Evolutionary conservation across 768 basidiomycete species (phyloP).

Genomic region (Crucibulum laeve): DNA sequence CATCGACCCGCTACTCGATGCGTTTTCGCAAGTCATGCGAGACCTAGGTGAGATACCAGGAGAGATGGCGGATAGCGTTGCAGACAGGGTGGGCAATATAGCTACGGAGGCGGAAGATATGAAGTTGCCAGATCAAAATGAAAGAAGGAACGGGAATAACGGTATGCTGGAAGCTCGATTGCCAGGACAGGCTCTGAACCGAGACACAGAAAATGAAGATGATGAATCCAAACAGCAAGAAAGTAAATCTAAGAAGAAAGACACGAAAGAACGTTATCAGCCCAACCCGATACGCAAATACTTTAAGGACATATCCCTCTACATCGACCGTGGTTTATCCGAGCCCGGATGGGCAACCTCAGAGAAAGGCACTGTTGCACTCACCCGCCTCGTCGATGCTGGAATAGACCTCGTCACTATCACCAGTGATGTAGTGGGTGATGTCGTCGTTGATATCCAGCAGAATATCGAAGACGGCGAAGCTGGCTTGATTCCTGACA

Average conservation of each 20-base stretch:
- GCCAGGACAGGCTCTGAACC: too few species aligned
- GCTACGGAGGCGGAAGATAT: slow-evolving; percentile 8
- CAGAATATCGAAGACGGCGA: neutral
- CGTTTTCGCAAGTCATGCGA: slow-evolving; percentile 14
- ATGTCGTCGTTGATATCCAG: slow-evolving; percentile 5
- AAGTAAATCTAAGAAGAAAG: too few species aligned
- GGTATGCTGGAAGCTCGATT: too few species aligned
- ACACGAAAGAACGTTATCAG: too few species aligned
- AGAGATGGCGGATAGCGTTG: slow-evolving; percentile 5
- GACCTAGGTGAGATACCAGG: slow-evolving; percentile 14
- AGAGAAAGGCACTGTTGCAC: slow-evolving; percentile 7
- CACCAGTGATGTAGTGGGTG: slow-evolving; percentile 13
- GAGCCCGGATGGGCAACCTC: slow-evolving; percentile 20
- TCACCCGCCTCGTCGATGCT: slow-evolving; percentile 16
- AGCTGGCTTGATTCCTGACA: too few species aligned
- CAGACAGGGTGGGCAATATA: slow-evolving; percentile 9
- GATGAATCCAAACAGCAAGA: too few species aligned
- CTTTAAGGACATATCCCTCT: too few species aligned
- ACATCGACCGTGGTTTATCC: too few species aligned
- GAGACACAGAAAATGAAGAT: too few species aligned
- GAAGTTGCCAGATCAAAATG: slow-evolving; percentile 10
- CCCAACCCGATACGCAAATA: too few species aligned
- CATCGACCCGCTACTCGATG: slow-evolving; percentile 22
- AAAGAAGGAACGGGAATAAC: slow-evolving; percentile 5
- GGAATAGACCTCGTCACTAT: slow-evolving; percentile 15